Conservation (phyloP, 441 rosid species). For the Daphne laureola region DNA sequence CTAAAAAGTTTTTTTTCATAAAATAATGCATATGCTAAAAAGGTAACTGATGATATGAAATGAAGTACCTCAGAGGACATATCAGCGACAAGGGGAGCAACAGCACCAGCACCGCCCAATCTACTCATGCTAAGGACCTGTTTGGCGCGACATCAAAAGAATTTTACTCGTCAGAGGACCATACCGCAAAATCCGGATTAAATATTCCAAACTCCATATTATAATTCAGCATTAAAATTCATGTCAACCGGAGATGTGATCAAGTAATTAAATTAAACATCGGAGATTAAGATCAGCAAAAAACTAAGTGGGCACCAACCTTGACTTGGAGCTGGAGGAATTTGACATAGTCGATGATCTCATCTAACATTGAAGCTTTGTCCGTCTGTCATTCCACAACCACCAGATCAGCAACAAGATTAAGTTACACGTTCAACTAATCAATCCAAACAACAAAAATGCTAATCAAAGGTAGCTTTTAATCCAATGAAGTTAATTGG, state of each 20-base stretch:
- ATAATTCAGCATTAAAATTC: slow-evolving; percentile 9
- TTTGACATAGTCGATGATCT: slow-evolving; percentile 94
- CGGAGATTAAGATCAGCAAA: not conserved
- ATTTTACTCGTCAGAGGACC: slow-evolving; percentile 18
- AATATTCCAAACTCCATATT: not conserved
- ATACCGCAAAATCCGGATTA: not conserved
- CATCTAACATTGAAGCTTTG: slow-evolving; percentile 98
- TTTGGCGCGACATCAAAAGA: slow-evolving; percentile 12
- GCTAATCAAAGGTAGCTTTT: no score
- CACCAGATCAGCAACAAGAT: not conserved
- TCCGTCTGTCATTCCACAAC: slow-evolving; percentile 69
- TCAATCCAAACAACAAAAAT: not conserved
- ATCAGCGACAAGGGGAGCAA: slow-evolving; percentile 72
- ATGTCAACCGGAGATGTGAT: slow-evolving; percentile 19
- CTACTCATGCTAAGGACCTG: slow-evolving; percentile 95
- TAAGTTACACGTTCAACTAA: slow-evolving; percentile 4
- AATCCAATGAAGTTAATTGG: no score
- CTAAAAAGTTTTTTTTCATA: no score
- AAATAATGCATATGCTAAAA: not conserved
- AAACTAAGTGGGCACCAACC: slow-evolving; percentile 27
- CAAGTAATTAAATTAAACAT: not conserved
- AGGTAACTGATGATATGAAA: not conserved
- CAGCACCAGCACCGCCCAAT: slow-evolving; percentile 82
- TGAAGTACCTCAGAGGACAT: slow-evolving; percentile 57
- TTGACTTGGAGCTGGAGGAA: slow-evolving; percentile 98